Evolutionary conservation across 108 stramenopile species (phyloP).

Genomic region (Fistulifera pelliculosa): DNA sequence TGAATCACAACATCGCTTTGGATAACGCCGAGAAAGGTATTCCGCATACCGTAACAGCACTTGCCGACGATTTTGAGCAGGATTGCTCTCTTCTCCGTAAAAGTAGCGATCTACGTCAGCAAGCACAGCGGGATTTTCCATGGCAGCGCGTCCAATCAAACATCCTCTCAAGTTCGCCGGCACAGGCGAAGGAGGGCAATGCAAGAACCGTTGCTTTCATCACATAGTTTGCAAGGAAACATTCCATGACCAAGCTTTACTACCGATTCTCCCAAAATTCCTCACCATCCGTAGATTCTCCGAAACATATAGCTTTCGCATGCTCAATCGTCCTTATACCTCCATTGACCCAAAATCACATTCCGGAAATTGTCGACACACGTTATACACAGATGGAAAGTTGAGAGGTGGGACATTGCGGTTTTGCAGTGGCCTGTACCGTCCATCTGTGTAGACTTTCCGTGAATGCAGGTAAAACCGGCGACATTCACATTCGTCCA

Average conservation of each 20-base stretch:
- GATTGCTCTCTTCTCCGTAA: constrained; percentile 53
- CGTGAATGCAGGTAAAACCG: constrained; percentile 62
- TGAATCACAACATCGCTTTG: constrained; percentile 70
- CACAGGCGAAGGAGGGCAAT: constrained; percentile 32
- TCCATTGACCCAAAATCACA: constrained; percentile 71
- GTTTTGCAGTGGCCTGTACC: constrained; percentile 45
- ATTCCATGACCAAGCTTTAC: background rate
- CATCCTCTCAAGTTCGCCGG: constrained; percentile 54
- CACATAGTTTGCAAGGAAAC: constrained; percentile 40
- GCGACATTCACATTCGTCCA: constrained; percentile 21
- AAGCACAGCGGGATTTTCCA: constrained; percentile 60
- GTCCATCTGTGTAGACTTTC: constrained; percentile 40
- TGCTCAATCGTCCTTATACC: constrained; percentile 49
- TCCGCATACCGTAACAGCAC: constrained; percentile 45
- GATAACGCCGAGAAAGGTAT: constrained; percentile 58
- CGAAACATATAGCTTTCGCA: constrained; percentile 43
- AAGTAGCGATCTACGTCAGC: constrained; percentile 66
- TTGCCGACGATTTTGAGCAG: constrained; percentile 54
- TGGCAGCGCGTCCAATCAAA: constrained; percentile 65
- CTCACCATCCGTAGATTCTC: constrained; percentile 6
- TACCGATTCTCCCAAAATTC: background rate
- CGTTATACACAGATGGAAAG: constrained; percentile 51
- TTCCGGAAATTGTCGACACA: constrained; percentile 54
- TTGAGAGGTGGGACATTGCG: constrained; percentile 66
- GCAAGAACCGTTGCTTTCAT: constrained; percentile 48